phyloP scores from a whole-genome alignment of 2,329 filamentous ascomycete species.

The Davidsoniella eucalypti region DNA sequence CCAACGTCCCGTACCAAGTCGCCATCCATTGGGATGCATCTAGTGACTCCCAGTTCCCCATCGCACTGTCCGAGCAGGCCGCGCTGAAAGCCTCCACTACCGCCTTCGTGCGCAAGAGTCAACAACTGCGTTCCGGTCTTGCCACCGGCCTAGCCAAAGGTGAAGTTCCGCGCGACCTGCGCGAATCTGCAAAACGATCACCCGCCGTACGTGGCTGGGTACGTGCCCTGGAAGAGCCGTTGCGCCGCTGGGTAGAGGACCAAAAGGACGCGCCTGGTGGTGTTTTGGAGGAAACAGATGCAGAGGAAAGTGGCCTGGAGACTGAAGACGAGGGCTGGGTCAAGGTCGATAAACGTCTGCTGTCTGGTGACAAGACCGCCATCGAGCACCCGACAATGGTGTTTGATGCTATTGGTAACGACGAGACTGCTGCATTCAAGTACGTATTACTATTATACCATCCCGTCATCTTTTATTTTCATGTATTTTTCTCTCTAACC shows the following conservation, averaged over 20 bases:
- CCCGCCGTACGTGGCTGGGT: conserved; percentile 67
- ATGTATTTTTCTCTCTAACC: conserved; percentile 9
- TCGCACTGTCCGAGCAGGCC: conserved; percentile 29
- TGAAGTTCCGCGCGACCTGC: conserved; percentile 62
- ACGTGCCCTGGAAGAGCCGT: conserved; percentile 69
- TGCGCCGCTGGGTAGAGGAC: conserved; percentile 57
- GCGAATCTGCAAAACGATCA: conserved; percentile 62
- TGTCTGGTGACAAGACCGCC: conserved; percentile 33
- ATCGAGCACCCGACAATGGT: conserved; percentile 38
- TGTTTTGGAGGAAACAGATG: conserved; percentile 10
- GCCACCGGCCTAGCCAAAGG: conserved; percentile 30
- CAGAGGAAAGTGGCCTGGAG: conserved; percentile 25
- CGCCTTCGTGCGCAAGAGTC: conserved; percentile 28
- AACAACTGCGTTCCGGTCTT: conserved; percentile 26
- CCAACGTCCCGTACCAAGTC: conserved; percentile 72
- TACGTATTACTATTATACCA: conserved; percentile 26
- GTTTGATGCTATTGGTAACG: conserved; percentile 63
- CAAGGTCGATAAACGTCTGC: conserved; percentile 36
- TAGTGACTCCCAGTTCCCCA: conserved; percentile 2
- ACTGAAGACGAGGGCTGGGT: conserved; percentile 77
- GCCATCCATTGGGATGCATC: conserved; percentile 62
- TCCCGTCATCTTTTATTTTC: neutral
- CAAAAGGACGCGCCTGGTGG: conserved; percentile 17
- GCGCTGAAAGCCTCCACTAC: conserved; percentile 30
- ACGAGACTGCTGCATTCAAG: conserved; percentile 68